Evolutionary conservation across 805 yeast genomes (phyloP).

Genomic region (Starmerella stigmatis): DNA sequence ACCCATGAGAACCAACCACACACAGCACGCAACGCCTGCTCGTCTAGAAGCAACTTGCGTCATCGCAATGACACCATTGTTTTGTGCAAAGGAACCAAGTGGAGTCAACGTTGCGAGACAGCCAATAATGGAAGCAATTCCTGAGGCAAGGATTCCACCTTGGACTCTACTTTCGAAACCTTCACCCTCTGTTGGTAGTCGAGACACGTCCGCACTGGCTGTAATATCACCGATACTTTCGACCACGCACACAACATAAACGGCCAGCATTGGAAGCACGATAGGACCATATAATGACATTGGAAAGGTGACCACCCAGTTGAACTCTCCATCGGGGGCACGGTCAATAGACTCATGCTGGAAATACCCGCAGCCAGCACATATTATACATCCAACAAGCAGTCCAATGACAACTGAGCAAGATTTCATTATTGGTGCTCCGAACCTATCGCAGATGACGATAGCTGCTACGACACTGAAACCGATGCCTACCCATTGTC

Average conservation of each 20-base stretch:
- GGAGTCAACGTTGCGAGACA: slow-evolving; percentile 81
- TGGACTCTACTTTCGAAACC: slow-evolving; percentile 75
- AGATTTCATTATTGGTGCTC: slow-evolving; percentile 88
- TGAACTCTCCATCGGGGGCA: slow-evolving; percentile 75
- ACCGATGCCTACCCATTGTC: slow-evolving; percentile 77
- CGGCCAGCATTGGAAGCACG: slow-evolving; percentile 75
- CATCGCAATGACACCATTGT: slow-evolving; percentile 86
- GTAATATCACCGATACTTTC: slow-evolving; percentile 93
- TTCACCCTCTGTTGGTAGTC: slow-evolving; percentile 65
- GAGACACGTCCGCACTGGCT: slow-evolving; percentile 85
- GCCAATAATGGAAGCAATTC: slow-evolving; percentile 64
- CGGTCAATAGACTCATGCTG: slow-evolving; percentile 43
- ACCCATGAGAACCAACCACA: slow-evolving; percentile 78
- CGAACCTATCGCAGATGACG: slow-evolving; percentile 71
- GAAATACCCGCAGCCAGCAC: slow-evolving; percentile 83
- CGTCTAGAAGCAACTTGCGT: slow-evolving; percentile 83
- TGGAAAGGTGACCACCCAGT: slow-evolving; percentile 81
- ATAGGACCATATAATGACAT: slow-evolving; percentile 71
- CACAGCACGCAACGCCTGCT: slow-evolving; percentile 71
- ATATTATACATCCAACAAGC: slow-evolving; percentile 81
- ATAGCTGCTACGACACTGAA: slow-evolving; percentile 69
- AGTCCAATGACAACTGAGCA: slow-evolving; percentile 85
- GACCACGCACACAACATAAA: slow-evolving; percentile 73
- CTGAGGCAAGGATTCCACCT: slow-evolving; percentile 89
- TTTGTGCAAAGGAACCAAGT: slow-evolving; percentile 85